Evolutionary conservation across 306 rosid species (phyloP).

Genomic region (Pterocarpus santalinus): DNA sequence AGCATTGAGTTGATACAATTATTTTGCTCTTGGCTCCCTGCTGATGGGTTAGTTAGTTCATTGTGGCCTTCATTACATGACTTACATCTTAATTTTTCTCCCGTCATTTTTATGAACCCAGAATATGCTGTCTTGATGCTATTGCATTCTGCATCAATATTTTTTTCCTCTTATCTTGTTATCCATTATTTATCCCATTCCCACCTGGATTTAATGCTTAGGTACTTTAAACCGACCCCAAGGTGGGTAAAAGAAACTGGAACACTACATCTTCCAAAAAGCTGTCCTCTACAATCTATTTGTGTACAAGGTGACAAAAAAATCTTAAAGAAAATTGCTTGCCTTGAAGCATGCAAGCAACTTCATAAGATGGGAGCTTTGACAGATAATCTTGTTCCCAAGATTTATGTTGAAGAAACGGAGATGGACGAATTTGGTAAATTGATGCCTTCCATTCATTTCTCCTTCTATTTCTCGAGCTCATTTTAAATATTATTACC

Average conservation of each 20-base stretch:
- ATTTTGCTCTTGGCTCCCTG: slow-evolving; percentile 89
- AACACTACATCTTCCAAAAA: slow-evolving; percentile 79
- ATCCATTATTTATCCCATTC: slow-evolving; percentile 19
- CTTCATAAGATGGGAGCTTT: slow-evolving; percentile 87
- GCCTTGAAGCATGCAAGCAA: slow-evolving; percentile 92
- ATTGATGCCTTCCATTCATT: slow-evolving; percentile 30
- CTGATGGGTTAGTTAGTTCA: slow-evolving; percentile 79
- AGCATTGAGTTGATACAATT: slow-evolving; percentile 72
- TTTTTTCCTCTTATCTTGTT: slow-evolving; percentile 16
- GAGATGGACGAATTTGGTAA: slow-evolving; percentile 65
- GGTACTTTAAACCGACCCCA: slow-evolving; percentile 89
- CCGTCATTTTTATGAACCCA: slow-evolving; percentile 25
- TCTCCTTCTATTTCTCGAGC: slow-evolving; percentile 14
- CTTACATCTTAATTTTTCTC: slow-evolving; percentile 16
- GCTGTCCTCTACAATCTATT: slow-evolving; percentile 70
- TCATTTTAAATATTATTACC: slow-evolving; percentile 24
- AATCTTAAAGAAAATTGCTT: slow-evolving; percentile 68
- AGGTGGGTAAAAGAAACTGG: slow-evolving; percentile 68
- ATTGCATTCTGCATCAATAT: slow-evolving; percentile 19
- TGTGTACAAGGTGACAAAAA: slow-evolving; percentile 59
- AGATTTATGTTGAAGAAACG: slow-evolving; percentile 65
- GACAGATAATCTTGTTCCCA: slow-evolving; percentile 82
- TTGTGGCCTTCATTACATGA: slow-evolving; percentile 17
- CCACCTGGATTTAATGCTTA: slow-evolving; percentile 41
- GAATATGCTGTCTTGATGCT: slow-evolving; percentile 3